Evolutionary conservation across 2,329 filamentous ascomycete genomes (phyloP), one percentile per base, ranked within the genome.

Genomic region (Fusarium xyrophilum): DNA sequence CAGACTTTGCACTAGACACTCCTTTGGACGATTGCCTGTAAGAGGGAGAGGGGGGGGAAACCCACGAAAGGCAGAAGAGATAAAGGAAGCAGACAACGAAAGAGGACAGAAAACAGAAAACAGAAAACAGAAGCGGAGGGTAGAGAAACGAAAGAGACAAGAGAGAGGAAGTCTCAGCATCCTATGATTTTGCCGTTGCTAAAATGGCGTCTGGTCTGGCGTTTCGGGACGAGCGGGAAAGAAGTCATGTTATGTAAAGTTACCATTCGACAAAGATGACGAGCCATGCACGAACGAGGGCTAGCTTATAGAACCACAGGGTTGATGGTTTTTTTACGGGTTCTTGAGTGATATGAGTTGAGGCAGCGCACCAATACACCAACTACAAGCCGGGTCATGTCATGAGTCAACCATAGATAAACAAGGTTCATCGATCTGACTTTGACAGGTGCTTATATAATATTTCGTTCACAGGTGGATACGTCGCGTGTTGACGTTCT

Each of bases 171-270:
- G 67, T 54, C 56, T 65, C 56, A 60, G 54, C 70, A 74, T 72
- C 61, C 64, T 65, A 57, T 63, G 63, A 53, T 70, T 63, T 63
- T 63, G 59, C 61, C 67, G 61, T 56, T 67, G 52, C 63, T 56
- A 60, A 74, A 68, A 72, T 56, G 75, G 73, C 71, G 72, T 73
- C 67, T 71, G 69, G 73, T 68, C 59, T 71, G 76, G 76, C 76
- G 76, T 78, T 78, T 65, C 28, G 56, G 74, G 67, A 72, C 71
- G 73, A 73, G 61, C 65, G 62, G 70, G 69, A 71, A 77, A 75
- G 74, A 42, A 65, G 71, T 69, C 68, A 71, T 75, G 70, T 70
- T 70, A 69, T 76, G 74, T 76, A 73, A 64, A 73, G 60, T 71
- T 62, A 74, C 60, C 67, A 35, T 69, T 71, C 62, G 62, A 68